These are phyloP conservation scores for Vitis amurensis DNA, from an alignment of 164 flowering plant species.

Conservation along the genomic window DNA sequence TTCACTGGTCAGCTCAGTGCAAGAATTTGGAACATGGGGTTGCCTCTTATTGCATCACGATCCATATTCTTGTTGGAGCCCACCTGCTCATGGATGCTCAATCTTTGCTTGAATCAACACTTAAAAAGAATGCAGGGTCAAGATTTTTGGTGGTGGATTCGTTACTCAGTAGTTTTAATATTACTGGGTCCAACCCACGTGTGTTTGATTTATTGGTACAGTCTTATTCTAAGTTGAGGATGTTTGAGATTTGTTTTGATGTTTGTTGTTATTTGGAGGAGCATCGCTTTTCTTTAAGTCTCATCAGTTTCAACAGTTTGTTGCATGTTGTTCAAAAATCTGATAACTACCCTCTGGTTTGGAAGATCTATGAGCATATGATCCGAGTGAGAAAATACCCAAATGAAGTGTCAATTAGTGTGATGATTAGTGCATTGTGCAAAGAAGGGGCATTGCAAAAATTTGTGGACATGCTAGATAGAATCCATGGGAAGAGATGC, in stretches of 20 bases:
- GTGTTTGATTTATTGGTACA: conserved; percentile 79
- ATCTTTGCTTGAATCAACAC: conserved; percentile 58
- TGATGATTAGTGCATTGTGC: conserved; percentile 63
- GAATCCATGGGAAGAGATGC: conserved; percentile 67
- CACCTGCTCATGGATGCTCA: conserved; percentile 53
- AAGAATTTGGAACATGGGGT: conserved; percentile 41
- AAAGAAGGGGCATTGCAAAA: conserved; percentile 72
- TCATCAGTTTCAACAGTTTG: conserved; percentile 62
- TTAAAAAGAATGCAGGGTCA: conserved; percentile 22
- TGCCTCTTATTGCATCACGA: conserved; percentile 44
- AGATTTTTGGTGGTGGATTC: conserved; percentile 39
- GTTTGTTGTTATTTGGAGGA: conserved; percentile 53
- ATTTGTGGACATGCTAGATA: conserved; percentile 49
- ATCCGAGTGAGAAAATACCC: conserved; percentile 55
- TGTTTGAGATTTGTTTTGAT: conserved; percentile 51
- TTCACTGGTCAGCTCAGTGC: conserved; percentile 70
- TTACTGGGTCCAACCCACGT: conserved; percentile 37
- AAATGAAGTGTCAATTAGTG: conserved; percentile 51
- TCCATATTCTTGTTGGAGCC: conserved; percentile 64
- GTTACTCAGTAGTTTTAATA: conserved; percentile 44
- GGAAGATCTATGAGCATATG: conserved; percentile 82
- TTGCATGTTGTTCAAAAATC: conserved; percentile 61
- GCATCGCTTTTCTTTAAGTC: conserved; percentile 51
- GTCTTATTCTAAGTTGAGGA: conserved; percentile 65
- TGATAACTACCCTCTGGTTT: conserved; percentile 37